These are phyloP conservation scores for Fistulifera solaris DNA, from an alignment of 108 stramenopile species.

Conservation along the genomic window DNA sequence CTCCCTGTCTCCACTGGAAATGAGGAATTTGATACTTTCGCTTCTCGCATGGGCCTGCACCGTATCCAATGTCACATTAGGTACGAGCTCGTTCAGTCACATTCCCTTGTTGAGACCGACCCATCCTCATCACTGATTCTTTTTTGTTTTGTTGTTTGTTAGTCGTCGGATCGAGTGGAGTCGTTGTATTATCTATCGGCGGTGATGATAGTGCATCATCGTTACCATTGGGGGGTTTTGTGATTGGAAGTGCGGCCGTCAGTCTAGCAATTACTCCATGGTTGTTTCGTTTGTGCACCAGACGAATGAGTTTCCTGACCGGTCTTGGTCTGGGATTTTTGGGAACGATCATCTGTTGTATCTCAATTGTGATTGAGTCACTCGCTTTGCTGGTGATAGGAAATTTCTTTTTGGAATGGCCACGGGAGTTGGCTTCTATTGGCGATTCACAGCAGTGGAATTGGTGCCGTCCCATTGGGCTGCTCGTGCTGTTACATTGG, in stretches of 20 bases:
- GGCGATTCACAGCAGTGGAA: slow-evolving; percentile 33
- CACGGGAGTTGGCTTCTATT: slow-evolving; percentile 29
- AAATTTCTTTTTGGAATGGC: slow-evolving; percentile 23
- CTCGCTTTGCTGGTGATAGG: slow-evolving; percentile 16
- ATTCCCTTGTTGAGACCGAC: background rate
- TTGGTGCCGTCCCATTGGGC: slow-evolving; percentile 19
- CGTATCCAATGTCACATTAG: slow-evolving; percentile 2
- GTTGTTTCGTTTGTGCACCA: slow-evolving; percentile 16
- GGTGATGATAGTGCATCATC: slow-evolving; percentile 18
- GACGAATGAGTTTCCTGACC: slow-evolving; percentile 23
- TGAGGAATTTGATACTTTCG: slow-evolving; percentile 7
- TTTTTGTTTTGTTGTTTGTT: too few relatives aligned
- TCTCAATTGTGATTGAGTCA: slow-evolving; percentile 12
- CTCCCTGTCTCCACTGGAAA: background rate
- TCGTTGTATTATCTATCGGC: slow-evolving; percentile 28
- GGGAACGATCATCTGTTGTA: slow-evolving; percentile 14
- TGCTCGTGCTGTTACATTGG: slow-evolving; percentile 24
- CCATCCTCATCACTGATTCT: too few relatives aligned
- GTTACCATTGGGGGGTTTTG: slow-evolving; percentile 20
- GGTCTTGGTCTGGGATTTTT: slow-evolving; percentile 14
- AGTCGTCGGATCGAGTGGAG: slow-evolving; percentile 23
- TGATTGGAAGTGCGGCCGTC: slow-evolving; percentile 19
- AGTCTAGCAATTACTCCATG: slow-evolving; percentile 19
- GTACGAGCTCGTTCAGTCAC: slow-evolving; percentile 1
- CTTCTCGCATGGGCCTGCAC: slow-evolving; percentile 14